A percentile compares a stretch with the other conserved stretches of the same genome.
Conservation (phyloP, 163 green algal genomes). For the Volvox carteri region DNA sequence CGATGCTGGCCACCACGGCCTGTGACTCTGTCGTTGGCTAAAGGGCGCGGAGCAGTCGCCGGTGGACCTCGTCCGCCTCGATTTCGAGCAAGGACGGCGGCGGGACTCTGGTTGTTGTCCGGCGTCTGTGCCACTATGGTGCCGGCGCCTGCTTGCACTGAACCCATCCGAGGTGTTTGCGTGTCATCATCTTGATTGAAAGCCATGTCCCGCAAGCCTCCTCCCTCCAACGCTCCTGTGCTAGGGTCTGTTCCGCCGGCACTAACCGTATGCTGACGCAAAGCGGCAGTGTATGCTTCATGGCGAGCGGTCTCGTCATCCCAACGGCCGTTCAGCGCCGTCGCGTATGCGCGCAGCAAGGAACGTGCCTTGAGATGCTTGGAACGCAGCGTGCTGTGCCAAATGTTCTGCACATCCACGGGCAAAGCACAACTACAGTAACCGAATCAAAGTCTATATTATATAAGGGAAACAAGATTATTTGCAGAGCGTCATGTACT, state of each 20-base stretch:
- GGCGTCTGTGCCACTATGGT: not conserved
- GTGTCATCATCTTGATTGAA: not conserved
- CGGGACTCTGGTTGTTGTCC: not conserved
- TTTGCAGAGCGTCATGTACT: too few species aligned
- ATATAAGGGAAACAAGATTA: too few species aligned
- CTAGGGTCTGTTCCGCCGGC: not conserved
- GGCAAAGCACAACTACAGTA: too few species aligned
- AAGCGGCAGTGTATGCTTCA: not conserved
- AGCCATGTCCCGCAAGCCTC: not conserved
- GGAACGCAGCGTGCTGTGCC: slow-evolving; percentile 39
- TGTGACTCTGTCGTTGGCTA: not conserved
- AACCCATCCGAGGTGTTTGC: not conserved
- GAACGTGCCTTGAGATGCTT: slow-evolving; percentile 12
- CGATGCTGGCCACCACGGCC: not conserved
- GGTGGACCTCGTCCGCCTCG: too few species aligned
- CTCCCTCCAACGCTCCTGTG: not conserved
- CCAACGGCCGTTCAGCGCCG: not conserved
- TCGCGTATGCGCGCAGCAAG: not conserved
- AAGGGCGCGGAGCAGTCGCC: not conserved
- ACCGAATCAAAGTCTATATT: too few species aligned
- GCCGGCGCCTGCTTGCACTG: not conserved
- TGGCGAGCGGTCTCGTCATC: not conserved
- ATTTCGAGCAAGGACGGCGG: not conserved
- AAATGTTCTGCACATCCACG: slow-evolving; percentile 19
- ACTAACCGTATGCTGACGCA: not conserved